Conservation (phyloP, 1,284 basidiomycete species). For the Ustilago lituana region DNA sequence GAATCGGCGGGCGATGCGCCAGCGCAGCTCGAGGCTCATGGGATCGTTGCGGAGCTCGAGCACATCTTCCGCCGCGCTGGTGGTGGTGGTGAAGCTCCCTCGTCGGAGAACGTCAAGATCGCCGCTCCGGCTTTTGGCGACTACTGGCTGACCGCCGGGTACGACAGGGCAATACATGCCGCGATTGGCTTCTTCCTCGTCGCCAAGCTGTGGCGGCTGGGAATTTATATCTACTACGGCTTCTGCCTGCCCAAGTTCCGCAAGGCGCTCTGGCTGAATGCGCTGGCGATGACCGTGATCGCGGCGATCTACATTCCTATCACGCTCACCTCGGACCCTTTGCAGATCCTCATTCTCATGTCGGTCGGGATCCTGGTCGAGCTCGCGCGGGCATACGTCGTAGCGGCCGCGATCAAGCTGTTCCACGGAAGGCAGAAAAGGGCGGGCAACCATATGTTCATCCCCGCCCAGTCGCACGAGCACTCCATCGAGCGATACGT, state of each 20-base stretch:
- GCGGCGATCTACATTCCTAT: slow-evolving; percentile 59
- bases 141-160: slow-evolving; percentile 58
- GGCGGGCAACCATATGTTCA: slow-evolving; percentile 48
- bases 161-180: slow-evolving; percentile 40
- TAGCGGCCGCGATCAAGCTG: slow-evolving; percentile 43
- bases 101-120: slow-evolving; percentile 9
- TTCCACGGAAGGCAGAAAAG: slow-evolving; percentile 47
- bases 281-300: slow-evolving; percentile 39
- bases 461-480: slow-evolving; percentile 57
- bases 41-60: slow-evolving; percentile 13
- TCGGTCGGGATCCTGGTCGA: slow-evolving; percentile 54
- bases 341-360: slow-evolving; percentile 45
- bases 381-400: slow-evolving; percentile 44
- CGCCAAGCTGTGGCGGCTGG: slow-evolving; percentile 52
- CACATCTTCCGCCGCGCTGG: slow-evolving; percentile 21
- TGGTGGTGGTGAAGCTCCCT: neutral
- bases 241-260: slow-evolving; percentile 60
- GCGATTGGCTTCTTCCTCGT: slow-evolving; percentile 62
- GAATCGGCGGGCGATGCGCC: slow-evolving; percentile 20
- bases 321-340: slow-evolving; percentile 30
- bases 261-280: slow-evolving; percentile 56
- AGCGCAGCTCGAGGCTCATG: slow-evolving; percentile 4
- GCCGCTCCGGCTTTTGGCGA: slow-evolving; percentile 27
- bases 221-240: slow-evolving; percentile 59
- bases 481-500: slow-evolving; percentile 59